Conservation (phyloP, 2,329 filamentous ascomycete genomes). For the Ceratocystis albifundus region DNA sequence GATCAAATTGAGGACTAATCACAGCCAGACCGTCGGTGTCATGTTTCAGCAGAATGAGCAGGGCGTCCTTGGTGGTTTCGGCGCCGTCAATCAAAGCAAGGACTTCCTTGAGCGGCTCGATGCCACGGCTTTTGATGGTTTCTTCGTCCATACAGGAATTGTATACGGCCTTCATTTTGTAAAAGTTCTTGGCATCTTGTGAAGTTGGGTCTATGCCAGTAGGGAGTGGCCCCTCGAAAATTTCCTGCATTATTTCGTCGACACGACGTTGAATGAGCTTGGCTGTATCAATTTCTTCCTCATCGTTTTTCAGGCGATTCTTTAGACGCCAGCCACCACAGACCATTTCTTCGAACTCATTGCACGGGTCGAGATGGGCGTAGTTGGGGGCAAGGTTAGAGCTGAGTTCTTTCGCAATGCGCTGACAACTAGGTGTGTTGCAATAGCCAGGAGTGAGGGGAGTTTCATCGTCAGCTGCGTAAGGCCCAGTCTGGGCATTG, state of each 20-base stretch:
- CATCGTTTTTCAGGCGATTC: slow-evolving; percentile 54
- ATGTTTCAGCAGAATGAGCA: slow-evolving; percentile 37
- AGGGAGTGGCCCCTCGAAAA: slow-evolving; percentile 49
- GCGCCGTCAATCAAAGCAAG: slow-evolving; percentile 38
- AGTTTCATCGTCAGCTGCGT: background rate
- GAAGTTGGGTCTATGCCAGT: slow-evolving; percentile 28
- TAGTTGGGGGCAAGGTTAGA: slow-evolving; percentile 35
- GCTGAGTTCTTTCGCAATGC: slow-evolving; percentile 29
- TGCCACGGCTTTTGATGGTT: slow-evolving; percentile 43
- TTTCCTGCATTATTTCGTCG: slow-evolving; percentile 47
- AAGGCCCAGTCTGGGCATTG: background rate
- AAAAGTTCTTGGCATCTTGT: slow-evolving; percentile 50
- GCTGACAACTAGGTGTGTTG: slow-evolving; percentile 28
- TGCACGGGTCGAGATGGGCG: slow-evolving; percentile 53
- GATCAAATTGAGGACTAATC: slow-evolving; percentile 34
- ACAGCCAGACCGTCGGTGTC: slow-evolving; percentile 34
- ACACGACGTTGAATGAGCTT: slow-evolving; percentile 51
- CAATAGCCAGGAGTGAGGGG: slow-evolving; percentile 19
- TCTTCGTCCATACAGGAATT: slow-evolving; percentile 54
- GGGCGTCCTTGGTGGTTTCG: slow-evolving; percentile 32
- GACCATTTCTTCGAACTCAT: slow-evolving; percentile 55
- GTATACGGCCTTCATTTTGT: slow-evolving; percentile 53
- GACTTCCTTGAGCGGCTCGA: slow-evolving; percentile 44
- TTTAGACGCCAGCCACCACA: slow-evolving; percentile 55
- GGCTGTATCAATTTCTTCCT: slow-evolving; percentile 48